Evolutionary conservation across 2,329 filamentous ascomycete species (phyloP), one percentile per base, ranked within the genome.

Genomic region (Leptosphaerulina australis): DNA sequence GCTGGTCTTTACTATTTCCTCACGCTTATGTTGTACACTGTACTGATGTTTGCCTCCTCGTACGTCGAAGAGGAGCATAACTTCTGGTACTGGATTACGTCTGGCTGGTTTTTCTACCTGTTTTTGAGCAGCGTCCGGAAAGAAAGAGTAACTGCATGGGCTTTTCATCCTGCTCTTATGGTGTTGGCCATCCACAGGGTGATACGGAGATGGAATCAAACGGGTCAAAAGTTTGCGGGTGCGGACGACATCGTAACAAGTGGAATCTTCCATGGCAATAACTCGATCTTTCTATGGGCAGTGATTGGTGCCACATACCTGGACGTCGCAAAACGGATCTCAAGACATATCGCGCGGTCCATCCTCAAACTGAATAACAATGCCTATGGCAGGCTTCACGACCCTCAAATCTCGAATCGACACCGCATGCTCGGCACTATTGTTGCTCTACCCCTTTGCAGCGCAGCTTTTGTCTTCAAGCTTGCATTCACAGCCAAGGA

Each of bases 21-120:
- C 2, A 66, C 69, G 0, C 62, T 71, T 7, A 12, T 66, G 2
- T 64, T 79, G 4, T 96, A 97, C 67, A 85, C 87, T 1, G 71
- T 84, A 28, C 95, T 97, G 85, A 97, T 97, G 92, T 97, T 97
- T 74, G 93, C 92, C 8, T 96, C 90, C 69, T 97, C 92, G 67
- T 99, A 94, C 70, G 91, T 99, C 2, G 94, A 99, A 73, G 94
- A 99, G 74, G 94, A 99, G 71, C 94, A 99, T 39, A 91, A 97
- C 60, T 97, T 96, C 70, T 99, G 94, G 94, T 97, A 99, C 74
- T 97, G 93, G 91, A 75, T 84, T 1, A 83, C 87, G 0, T 86
- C 88, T 0, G 82, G 84, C 5, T 95, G 89, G 89, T 73, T 79
- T 34, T 70, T 77, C 47, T 77, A 77, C 50, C 69, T 85, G 10